Evolutionary conservation across 2,329 filamentous ascomycete genomes (phyloP), one percentile per base, ranked within the genome.

Genomic region (Pezizomycotina sp.): DNA sequence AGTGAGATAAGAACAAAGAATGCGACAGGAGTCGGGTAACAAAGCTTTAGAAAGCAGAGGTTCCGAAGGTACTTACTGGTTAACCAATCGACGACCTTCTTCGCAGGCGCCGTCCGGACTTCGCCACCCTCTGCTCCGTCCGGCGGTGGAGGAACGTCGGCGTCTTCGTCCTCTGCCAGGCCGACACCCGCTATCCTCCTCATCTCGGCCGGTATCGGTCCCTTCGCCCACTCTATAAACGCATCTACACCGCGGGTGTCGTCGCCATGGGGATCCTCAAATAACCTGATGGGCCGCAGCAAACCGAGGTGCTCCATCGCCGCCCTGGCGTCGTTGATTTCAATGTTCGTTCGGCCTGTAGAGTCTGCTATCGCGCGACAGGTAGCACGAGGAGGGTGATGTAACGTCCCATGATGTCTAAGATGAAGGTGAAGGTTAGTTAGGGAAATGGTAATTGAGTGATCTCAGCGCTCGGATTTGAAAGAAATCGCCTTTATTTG

Each of bases 261-360:
- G 30, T 39, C 40, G n/a, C 18, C 16, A 16, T 42, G 39, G 4
- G 41, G 43, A 18, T 45, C 38, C 14, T 16, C 20, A 35, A 49
- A 52, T 12, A 52, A 32, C 15, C 47, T 48, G 2, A 49, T 27
- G 2, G 50, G 50, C 7, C 45, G 48, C 6, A 52, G 34, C 7
- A 51, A 33, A 1, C 50, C 50, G 5, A 51, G 41, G 27, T 51
- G 49, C 36, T 52, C 50, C 31, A 52, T 46, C 7, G 50, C 50
- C 9, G 42, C 34, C 21, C 49, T 45, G 16, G 47, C 41, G 16
- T 52, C 50, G 9, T 40, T 31, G 15, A 52, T 31, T 14, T 52
- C 50, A 9, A 43, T 31, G 7, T 45, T 42, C 9, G 43, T 34
- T 9, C 48, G 45, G 6, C 47, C 46, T 7, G 48, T 41, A 12